Evolutionary conservation across 352 stramenopile genomes (phyloP).

Genomic region (Globisporangium irregulare): DNA sequence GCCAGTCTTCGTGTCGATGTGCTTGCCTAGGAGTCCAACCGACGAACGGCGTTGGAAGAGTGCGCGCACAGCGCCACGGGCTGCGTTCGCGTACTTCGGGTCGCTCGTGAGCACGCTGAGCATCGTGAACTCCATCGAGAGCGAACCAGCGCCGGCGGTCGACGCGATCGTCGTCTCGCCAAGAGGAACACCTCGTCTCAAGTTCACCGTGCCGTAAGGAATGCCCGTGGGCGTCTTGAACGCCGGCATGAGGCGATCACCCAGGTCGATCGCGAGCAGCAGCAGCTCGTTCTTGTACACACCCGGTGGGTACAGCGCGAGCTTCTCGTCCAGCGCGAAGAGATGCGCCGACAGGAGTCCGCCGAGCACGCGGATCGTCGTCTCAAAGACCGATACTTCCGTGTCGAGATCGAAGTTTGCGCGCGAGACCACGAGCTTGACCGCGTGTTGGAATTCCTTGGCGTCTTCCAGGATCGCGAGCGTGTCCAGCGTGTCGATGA

Average conservation of each 20-base stretch:
- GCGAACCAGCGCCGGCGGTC: constrained; percentile 94
- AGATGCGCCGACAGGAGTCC: constrained; percentile 90
- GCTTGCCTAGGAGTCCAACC: constrained; percentile 93
- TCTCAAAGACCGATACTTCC: constrained; percentile 93
- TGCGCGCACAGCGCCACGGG: constrained; percentile 60
- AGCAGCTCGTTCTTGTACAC: constrained; percentile 93
- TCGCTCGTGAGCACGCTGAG: constrained; percentile 85
- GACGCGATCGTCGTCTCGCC: constrained; percentile 95
- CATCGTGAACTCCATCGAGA: constrained; percentile 97
- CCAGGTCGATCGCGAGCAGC: constrained; percentile 93
- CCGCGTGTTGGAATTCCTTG: constrained; percentile 65
- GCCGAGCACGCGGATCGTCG: constrained; percentile 90
- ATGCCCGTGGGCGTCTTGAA: constrained; percentile 96
- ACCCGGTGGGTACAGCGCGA: constrained; percentile 54
- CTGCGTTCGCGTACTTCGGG: constrained; percentile 60
- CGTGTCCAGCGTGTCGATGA: constrained; percentile 91
- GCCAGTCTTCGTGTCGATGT: constrained; percentile 92
- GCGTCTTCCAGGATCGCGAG: constrained; percentile 83
- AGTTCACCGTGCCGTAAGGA: constrained; percentile 97
- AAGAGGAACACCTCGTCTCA: constrained; percentile 84
- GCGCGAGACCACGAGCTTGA: constrained; percentile 55
- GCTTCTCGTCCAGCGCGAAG: constrained; percentile 54
- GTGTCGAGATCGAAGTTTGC: constrained; percentile 84
- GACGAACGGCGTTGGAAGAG: constrained; percentile 76
- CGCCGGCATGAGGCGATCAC: constrained; percentile 92